Percentiles rank a stretch among this genome's conserved stretches.
Evolutionary conservation across 2,329 filamentous ascomycete genomes (phyloP).

Genomic region (Neophaeococcomyces mojaviensis): DNA sequence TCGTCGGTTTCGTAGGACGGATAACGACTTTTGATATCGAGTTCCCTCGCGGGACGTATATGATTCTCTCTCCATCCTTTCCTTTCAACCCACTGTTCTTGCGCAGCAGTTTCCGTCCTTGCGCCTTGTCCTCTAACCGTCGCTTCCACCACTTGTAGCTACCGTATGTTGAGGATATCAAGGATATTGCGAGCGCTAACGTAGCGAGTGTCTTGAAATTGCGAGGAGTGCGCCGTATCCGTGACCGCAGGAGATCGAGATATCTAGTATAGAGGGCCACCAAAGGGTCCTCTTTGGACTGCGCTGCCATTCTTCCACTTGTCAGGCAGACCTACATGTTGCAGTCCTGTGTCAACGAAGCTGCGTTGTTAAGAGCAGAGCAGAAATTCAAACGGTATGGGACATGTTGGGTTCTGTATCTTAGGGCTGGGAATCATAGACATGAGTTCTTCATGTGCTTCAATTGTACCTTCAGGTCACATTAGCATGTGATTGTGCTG

Average conservation of each 20-base stretch:
- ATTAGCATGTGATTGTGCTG: too few relatives aligned
- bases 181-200: constrained; percentile 65
- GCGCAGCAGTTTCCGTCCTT: constrained; percentile 71
- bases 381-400: too few relatives aligned
- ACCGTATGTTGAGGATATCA: constrained; percentile 72
- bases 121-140: constrained; percentile 68
- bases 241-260: constrained; percentile 40
- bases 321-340: too few relatives aligned
- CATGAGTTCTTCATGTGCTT: too few relatives aligned
- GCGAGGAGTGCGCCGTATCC: constrained; percentile 58
- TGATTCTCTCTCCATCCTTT: constrained; percentile 89
- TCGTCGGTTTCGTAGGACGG: constrained; percentile 79
- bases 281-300: constrained; percentile 71
- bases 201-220: constrained; percentile 68
- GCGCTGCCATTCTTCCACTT: constrained; percentile 61
- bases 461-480: too few relatives aligned
- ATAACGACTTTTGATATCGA: constrained; percentile 87
- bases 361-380: too few relatives aligned
- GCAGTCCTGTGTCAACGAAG: too few relatives aligned
- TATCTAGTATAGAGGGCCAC: constrained; percentile 59
- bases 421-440: too few relatives aligned
- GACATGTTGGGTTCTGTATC: too few relatives aligned
- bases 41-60: constrained; percentile 89
- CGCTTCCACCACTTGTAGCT: constrained; percentile 69
- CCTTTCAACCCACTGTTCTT: constrained; percentile 88